A percentile compares a stretch with the other conserved stretches of the same genome.
Conservation (phyloP, 73 alveolate species). For the Diophrys appendiculata region DNA sequence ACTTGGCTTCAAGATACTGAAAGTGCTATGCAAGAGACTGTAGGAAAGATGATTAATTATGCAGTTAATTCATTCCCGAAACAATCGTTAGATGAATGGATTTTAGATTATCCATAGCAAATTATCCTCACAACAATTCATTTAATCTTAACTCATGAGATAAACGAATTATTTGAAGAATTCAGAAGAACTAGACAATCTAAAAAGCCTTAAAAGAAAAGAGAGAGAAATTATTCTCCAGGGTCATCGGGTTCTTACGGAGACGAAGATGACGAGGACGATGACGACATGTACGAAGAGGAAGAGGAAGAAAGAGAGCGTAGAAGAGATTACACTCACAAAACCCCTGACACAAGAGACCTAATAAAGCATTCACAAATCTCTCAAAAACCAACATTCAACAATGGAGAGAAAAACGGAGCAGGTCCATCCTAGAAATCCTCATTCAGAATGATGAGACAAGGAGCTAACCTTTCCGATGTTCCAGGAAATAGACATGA, state of each 20-base stretch:
- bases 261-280: slow-evolving; percentile 12
- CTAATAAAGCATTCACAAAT: slow-evolving; percentile 33
- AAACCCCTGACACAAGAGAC: slow-evolving; percentile 68
- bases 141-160: slow-evolving; percentile 70
- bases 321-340: slow-evolving; percentile 41
- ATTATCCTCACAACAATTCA: slow-evolving; percentile 66
- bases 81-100: slow-evolving; percentile 76
- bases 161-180: slow-evolving; percentile 72
- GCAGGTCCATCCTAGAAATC: not conserved
- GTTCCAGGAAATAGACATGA: not conserved
- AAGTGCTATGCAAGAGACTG: slow-evolving; percentile 65
- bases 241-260: not conserved
- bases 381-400: not conserved
- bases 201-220: not conserved
- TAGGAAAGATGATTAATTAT: slow-evolving; percentile 49
- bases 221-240: not conserved
- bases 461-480: not conserved
- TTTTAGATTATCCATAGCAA: slow-evolving; percentile 67
- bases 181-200: slow-evolving; percentile 9
- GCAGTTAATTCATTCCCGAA: slow-evolving; percentile 71
- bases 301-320: slow-evolving; percentile 24
- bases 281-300: slow-evolving; percentile 18
- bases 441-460: not conserved
- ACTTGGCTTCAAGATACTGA: slow-evolving; percentile 67
- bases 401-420: not conserved